These are phyloP conservation scores for Allodekkera sacchari DNA, from an alignment of 805 yeast genomes.

Conservation along the genomic window DNA sequence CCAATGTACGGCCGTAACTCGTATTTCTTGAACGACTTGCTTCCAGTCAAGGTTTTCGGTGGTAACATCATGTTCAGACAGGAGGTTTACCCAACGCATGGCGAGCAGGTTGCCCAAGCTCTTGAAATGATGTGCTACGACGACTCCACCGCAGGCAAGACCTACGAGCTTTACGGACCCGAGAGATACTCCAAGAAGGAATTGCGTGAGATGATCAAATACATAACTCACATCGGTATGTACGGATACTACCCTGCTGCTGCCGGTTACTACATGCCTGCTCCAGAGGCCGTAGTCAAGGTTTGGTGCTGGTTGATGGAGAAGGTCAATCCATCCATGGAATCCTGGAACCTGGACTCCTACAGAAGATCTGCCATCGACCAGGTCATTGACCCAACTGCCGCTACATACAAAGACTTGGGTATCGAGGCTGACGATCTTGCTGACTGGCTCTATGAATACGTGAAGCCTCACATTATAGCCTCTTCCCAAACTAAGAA, in stretches of 20 bases:
- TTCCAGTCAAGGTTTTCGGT: slow-evolving; percentile 49
- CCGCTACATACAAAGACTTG: slow-evolving; percentile 60
- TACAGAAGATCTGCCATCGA: slow-evolving; percentile 64
- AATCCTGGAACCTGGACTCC: slow-evolving; percentile 53
- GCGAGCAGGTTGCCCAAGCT: slow-evolving; percentile 68
- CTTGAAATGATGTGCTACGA: slow-evolving; percentile 73
- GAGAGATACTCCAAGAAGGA: slow-evolving; percentile 53
- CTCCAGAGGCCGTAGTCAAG: slow-evolving; percentile 30
- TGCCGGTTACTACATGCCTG: slow-evolving; percentile 27
- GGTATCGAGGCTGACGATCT: slow-evolving; percentile 55
- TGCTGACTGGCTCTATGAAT: slow-evolving; percentile 39
- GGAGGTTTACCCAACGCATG: slow-evolving; percentile 69
- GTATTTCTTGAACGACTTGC: slow-evolving; percentile 51
- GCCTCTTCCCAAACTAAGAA: slow-evolving; percentile 28
- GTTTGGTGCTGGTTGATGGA: slow-evolving; percentile 30
- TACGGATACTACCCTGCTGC: slow-evolving; percentile 29
- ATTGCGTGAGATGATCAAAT: slow-evolving; percentile 63
- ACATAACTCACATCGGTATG: slow-evolving; percentile 27
- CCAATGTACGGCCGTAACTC: slow-evolving; percentile 74
- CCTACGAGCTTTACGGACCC: slow-evolving; percentile 69
- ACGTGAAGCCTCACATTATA: slow-evolving; percentile 29
- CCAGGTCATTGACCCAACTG: slow-evolving; percentile 53
- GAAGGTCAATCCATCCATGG: slow-evolving; percentile 33
- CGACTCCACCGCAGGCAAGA: slow-evolving; percentile 70
- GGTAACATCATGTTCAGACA: slow-evolving; percentile 60